These are phyloP conservation scores for Daldinia concentrica DNA, from an alignment of 495 filamentous ascomycete genomes.

Conservation along the genomic window DNA sequence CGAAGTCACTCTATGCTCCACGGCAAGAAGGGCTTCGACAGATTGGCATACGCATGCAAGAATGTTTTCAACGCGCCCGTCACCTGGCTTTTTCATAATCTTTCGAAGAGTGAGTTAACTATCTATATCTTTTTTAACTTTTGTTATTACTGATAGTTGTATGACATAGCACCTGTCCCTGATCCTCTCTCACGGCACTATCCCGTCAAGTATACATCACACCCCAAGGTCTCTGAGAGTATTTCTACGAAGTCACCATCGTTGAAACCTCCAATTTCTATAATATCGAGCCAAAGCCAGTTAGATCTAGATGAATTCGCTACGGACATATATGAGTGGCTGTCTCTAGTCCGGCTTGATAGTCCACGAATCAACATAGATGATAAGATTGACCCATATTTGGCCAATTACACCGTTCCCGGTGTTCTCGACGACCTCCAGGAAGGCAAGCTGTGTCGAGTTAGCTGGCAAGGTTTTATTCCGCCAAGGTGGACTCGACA, in stretches of 20 bases:
- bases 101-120: slow-evolving; percentile 53
- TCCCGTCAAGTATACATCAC: slow-evolving; percentile 59
- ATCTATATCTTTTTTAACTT: background rate
- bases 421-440: slow-evolving; percentile 44
- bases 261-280: slow-evolving; percentile 54
- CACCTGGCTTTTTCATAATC: slow-evolving; percentile 84
- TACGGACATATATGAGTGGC: slow-evolving; percentile 81
- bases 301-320: slow-evolving; percentile 67
- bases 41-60: slow-evolving; percentile 83
- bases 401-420: slow-evolving; percentile 82
- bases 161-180: slow-evolving; percentile 49
- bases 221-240: slow-evolving; percentile 45
- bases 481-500: slow-evolving; percentile 57
- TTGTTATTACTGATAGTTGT: slow-evolving; percentile 11
- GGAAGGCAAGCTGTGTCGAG: slow-evolving; percentile 52
- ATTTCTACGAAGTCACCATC: slow-evolving; percentile 58
- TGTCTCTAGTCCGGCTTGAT: slow-evolving; percentile 73
- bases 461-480: slow-evolving; percentile 65
- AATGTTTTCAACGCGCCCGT: slow-evolving; percentile 77
- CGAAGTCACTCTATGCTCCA: slow-evolving; percentile 82
- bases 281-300: slow-evolving; percentile 47
- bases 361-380: slow-evolving; percentile 73
- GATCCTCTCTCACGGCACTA: slow-evolving; percentile 64
- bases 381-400: slow-evolving; percentile 82
- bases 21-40: slow-evolving; percentile 90